phyloP scores from a whole-genome alignment of 2,329 filamentous ascomycete genomes.

The Penicillium griseofulvum region DNA sequence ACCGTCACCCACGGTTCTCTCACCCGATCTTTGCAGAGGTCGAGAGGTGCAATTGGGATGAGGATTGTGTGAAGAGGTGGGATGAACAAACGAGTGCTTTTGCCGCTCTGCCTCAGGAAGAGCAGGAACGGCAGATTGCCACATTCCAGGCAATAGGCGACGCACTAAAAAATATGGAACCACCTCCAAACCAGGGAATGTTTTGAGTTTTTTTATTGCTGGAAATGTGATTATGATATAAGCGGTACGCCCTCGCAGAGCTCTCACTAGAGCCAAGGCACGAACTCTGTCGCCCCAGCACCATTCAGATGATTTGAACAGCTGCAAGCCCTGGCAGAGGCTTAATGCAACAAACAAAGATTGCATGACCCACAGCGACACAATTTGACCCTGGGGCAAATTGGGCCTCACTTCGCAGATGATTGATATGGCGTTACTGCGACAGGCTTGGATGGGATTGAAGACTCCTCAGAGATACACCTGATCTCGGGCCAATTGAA shows the following conservation, averaged over 20 bases:
- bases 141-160: constrained; percentile 8
- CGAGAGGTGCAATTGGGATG: constrained; percentile 68
- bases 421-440: too few relatives aligned
- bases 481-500: too few relatives aligned
- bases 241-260: neutral
- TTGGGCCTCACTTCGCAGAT: too few relatives aligned
- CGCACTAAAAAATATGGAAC: neutral
- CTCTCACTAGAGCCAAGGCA: neutral
- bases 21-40: constrained; percentile 70
- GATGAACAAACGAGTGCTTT: constrained; percentile 63
- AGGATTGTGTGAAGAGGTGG: constrained; percentile 63
- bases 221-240: neutral
- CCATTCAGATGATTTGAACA: too few relatives aligned
- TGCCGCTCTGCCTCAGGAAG: constrained; percentile 51
- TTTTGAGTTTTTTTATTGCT: neutral
- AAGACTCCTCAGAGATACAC: too few relatives aligned
- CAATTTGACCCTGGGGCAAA: too few relatives aligned
- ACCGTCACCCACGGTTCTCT: constrained; percentile 62
- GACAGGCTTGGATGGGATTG: too few relatives aligned
- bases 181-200: neutral
- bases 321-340: too few relatives aligned
- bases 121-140: constrained; percentile 54
- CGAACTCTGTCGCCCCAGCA: neutral
- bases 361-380: too few relatives aligned
- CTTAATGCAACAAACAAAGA: too few relatives aligned